phyloP scores from a whole-genome alignment of 805 yeast genomes.

The Ogataea wickerhamii region DNA sequence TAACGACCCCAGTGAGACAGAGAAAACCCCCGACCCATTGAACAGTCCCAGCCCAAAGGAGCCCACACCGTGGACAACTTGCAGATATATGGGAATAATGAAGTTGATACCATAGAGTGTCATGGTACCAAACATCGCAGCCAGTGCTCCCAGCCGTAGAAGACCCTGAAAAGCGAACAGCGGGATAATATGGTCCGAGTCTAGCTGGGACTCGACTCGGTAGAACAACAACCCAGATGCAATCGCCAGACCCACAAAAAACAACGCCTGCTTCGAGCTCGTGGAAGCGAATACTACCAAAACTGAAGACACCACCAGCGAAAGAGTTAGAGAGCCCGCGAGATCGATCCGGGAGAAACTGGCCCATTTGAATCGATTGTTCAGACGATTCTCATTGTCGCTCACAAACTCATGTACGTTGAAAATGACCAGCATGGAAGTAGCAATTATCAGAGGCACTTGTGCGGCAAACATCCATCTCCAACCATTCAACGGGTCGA shows the following conservation, averaged over 20 bases:
- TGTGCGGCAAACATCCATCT: conserved; percentile 43
- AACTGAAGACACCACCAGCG: conserved; percentile 32
- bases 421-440: conserved; percentile 24
- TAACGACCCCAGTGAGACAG: conserved; percentile 39
- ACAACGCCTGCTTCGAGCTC: conserved; percentile 5
- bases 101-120: conserved; percentile 36
- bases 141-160: conserved; percentile 36
- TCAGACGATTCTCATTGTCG: conserved; percentile 21
- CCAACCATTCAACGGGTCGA: conserved; percentile 38
- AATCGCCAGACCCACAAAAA: conserved; percentile 13
- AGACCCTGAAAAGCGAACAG: conserved; percentile 37
- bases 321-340: conserved; percentile 37
- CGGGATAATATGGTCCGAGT: conserved; percentile 40
- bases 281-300: conserved; percentile 33
- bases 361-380: conserved; percentile 30
- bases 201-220: conserved; percentile 34
- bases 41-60: conserved; percentile 39
- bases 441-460: conserved; percentile 35
- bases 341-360: conserved; percentile 39
- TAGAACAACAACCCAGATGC: conserved; percentile 23
- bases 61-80: conserved; percentile 38
- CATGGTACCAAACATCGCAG: conserved; percentile 37
- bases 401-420: conserved; percentile 34
- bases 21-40: conserved; percentile 39
- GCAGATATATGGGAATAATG: conserved; percentile 40